These are phyloP conservation scores for Hortiboletus flavorubellus DNA, from an alignment of 768 basidiomycete genomes.

Conservation along the genomic window DNA sequence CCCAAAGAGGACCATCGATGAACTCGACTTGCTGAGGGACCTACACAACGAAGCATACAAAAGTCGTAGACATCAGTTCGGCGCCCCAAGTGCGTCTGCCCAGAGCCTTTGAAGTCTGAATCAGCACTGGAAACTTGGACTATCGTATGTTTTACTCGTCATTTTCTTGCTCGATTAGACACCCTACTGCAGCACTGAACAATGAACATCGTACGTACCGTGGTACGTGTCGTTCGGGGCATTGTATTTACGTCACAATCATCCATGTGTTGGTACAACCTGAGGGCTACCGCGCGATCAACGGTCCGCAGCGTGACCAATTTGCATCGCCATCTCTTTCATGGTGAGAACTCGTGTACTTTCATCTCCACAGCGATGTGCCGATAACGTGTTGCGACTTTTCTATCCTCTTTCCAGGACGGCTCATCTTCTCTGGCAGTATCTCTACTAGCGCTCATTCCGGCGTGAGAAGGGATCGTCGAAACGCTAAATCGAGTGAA, in stretches of 20 bases:
- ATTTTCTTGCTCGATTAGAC: background rate
- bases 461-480: background rate
- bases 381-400: background rate
- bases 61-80: constrained; percentile 5
- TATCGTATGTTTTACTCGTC: background rate
- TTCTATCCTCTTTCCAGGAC: background rate
- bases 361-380: background rate
- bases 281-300: no score
- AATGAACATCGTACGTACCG: no score
- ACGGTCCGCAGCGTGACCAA: background rate
- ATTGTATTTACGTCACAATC: background rate
- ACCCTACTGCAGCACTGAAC: no score
- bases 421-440: background rate
- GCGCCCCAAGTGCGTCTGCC: constrained; percentile 5
- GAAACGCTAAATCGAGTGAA: background rate
- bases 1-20: constrained; percentile 24
- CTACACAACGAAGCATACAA: constrained; percentile 17
- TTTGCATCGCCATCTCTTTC: background rate
- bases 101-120: constrained; percentile 10
- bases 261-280: background rate
- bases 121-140: background rate
- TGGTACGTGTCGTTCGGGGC: background rate
- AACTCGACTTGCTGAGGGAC: constrained; percentile 27
- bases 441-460: background rate
- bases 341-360: background rate